Base-by-base conservation (phyloP, 305 asterid genomes). In the Fraxinus angustifolia region DNA sequence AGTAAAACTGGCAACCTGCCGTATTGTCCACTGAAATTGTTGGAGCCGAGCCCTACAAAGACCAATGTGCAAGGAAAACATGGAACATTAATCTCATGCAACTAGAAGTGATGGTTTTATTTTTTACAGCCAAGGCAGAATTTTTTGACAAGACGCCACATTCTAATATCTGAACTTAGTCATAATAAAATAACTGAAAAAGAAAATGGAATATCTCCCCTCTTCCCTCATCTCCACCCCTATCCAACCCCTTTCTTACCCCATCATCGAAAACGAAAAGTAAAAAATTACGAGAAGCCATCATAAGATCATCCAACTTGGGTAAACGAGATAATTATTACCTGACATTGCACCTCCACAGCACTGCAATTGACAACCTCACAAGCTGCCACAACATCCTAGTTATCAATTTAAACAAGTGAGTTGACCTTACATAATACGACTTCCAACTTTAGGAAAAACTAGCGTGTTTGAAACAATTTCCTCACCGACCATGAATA, bases 381-480 rank as follows among this genome's bases (percentile, higher is more conserved):
- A 85, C 93, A 96, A 87, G 99, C 99, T 62, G 99, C 99, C 83
- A 96, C 99, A 76, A 96, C 99, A 88, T 90, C 98, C 99, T 96
- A 89, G 73, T 73, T 38, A 53, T 30, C 80, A 87, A 84, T 80
- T 80, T 68, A 82, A 73, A 81, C 45, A 40, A 42, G 84, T 81
- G 33, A 78, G 82, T 77, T 76, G 71, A 83, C 30, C 73, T 68
- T 77, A 65, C 8, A 67, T 33, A 3, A 67, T 56, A 76, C 11
- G 35, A 53, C 36, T 83, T 67, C 74, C 31, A 84, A 30, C 48
- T 62, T 45, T 31, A 38, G 73, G 73, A 85, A 35, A 80, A 36
- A 70, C 81, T 40, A 12, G n/a, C 56, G 74, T n/a, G 42, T 23
- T 73, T 60, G 75, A 23, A 84, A 82, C 26, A 67, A 82, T 68